A percentile compares a stretch with the other conserved stretches of the same genome.
These are phyloP conservation scores for Fusarium sp. DNA, from an alignment of 2,329 filamentous ascomycete genomes.

Conservation along the genomic window DNA sequence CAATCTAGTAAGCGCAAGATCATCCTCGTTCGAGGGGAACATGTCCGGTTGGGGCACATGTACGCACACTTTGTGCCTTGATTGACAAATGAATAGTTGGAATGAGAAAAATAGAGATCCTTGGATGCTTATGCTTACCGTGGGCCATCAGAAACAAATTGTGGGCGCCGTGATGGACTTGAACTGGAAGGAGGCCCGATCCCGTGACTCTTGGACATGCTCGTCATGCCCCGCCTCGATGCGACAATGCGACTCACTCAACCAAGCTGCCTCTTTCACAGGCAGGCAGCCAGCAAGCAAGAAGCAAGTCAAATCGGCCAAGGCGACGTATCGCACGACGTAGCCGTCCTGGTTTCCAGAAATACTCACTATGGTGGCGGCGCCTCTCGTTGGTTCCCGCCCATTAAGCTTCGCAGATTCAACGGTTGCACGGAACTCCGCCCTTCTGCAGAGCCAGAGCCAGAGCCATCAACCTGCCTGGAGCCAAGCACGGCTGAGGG, in stretches of 20 bases:
- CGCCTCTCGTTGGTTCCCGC: conserved; percentile 22
- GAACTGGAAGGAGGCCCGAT: conserved; percentile 15
- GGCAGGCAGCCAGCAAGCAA: neutral
- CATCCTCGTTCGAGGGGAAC: neutral
- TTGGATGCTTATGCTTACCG: neutral
- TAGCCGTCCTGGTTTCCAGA: neutral
- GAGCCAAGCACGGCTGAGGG: conserved; percentile 22
- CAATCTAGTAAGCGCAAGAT: neutral
- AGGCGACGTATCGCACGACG: conserved; percentile 12
- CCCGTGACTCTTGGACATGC: conserved; percentile 22
- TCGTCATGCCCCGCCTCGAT: conserved; percentile 12
- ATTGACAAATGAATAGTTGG: neutral
- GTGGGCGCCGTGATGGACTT: conserved; percentile 17
- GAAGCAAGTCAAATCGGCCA: neutral
- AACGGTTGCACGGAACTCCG: conserved; percentile 16
- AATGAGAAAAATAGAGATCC: neutral
- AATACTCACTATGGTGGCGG: conserved; percentile 12
- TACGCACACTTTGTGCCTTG: neutral
- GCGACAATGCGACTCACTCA: conserved; percentile 7
- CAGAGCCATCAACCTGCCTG: neutral
- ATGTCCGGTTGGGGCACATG: neutral
- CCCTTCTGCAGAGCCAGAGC: neutral
- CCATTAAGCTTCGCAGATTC: conserved; percentile 2
- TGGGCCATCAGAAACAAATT: conserved; percentile 31
- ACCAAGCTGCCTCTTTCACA: neutral